Evolutionary conservation across 139 green algal species (phyloP).

Genomic region (Parachlorella kessleri): DNA sequence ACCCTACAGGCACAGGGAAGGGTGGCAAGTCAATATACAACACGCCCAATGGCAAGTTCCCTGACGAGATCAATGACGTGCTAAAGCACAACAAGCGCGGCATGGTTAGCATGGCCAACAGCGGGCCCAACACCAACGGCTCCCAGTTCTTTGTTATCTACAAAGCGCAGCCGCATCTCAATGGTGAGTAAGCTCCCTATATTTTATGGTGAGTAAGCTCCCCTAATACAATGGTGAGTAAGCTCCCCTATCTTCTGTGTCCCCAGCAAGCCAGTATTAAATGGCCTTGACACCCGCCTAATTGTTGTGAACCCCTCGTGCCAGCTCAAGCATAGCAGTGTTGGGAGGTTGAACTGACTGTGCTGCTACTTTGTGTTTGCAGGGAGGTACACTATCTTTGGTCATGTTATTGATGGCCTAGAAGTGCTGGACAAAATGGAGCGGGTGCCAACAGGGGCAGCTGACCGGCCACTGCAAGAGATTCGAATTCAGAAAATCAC

Average conservation of each 20-base stretch:
- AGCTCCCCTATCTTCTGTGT: too few relatives aligned
- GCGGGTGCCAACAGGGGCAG: conserved; percentile 32
- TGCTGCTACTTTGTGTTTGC: too few relatives aligned
- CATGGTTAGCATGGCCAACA: conserved; percentile 98
- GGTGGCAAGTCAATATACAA: conserved; percentile 90
- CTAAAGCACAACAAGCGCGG: conserved; percentile 92
- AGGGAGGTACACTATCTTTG: conserved; percentile 86
- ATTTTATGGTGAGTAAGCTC: too few relatives aligned
- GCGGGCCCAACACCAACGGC: conserved; percentile 92
- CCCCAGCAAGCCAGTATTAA: too few relatives aligned
- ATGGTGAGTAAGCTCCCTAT: conserved; percentile 88
- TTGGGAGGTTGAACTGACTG: too few relatives aligned
- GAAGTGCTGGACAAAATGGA: conserved; percentile 96
- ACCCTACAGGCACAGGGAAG: conserved; percentile 94
- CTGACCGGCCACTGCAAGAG: conserved; percentile 76
- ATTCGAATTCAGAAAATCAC: conserved; percentile 79
- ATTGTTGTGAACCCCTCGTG: too few relatives aligned
- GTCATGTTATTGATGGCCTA: conserved; percentile 94
- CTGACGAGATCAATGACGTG: conserved; percentile 88
- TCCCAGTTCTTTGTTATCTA: conserved; percentile 97
- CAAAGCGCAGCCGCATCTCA: conserved; percentile 90
- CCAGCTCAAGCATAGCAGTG: too few relatives aligned
- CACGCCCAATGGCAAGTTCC: conserved; percentile 90
- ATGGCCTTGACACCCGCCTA: too few relatives aligned
- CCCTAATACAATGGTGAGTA: too few relatives aligned